phyloP scores from a whole-genome alignment of 169 alveolate species.

The Plasmodium falciparum region DNA sequence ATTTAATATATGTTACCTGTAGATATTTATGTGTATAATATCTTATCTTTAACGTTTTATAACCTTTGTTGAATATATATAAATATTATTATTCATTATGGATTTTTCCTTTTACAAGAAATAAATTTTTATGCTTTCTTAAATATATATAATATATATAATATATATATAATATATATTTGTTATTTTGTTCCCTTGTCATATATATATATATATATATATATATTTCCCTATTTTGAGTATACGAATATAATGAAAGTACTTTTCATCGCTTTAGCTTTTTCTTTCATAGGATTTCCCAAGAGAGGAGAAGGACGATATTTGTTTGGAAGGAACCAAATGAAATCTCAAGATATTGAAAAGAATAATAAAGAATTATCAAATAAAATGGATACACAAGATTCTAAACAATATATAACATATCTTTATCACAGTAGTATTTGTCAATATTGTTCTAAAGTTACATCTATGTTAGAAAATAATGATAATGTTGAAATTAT shows the following conservation, averaged over 20 bases:
- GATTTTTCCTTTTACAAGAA: no score
- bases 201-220: background rate
- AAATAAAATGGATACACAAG: conserved; percentile 12
- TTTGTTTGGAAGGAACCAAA: background rate
- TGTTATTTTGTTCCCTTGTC: background rate
- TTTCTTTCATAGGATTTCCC: conserved; percentile 48
- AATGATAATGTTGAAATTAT: conserved; percentile 34
- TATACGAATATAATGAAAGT: conserved; percentile 2
- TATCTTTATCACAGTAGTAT: conserved; percentile 28
- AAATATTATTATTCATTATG: no score
- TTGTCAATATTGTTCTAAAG: conserved; percentile 31
- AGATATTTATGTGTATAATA: no score
- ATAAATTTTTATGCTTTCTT: no score
- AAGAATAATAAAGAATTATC: conserved; percentile 11
- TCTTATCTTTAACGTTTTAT: no score
- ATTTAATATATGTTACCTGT: no score
- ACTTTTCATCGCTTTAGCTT: conserved; percentile 18
- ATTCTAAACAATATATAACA: conserved; percentile 21
- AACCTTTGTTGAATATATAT: no score
- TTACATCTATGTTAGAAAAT: conserved; percentile 8
- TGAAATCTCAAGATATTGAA: background rate
- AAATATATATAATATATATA: no score
- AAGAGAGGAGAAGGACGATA: background rate
- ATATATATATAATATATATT: no score
- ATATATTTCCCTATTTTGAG: background rate